A percentile compares a stretch with the other conserved stretches of the same genome.
Conservation (phyloP, 129 eudicot genomes). For the Lactuca saligna region DNA sequence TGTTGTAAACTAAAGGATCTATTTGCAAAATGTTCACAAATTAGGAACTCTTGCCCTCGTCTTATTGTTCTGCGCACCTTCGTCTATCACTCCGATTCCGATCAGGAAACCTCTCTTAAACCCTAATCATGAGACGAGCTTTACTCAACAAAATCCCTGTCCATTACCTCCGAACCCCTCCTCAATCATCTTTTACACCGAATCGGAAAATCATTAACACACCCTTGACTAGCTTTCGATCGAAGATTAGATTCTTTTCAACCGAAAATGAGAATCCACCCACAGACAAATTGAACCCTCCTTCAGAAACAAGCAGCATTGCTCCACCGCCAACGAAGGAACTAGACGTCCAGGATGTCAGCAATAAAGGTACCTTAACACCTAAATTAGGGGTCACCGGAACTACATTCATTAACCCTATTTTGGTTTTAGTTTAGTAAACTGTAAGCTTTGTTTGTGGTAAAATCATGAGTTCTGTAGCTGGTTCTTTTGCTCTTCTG, state of each 20-base stretch:
- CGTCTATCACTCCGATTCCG: constrained; percentile 21
- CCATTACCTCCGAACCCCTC: constrained; percentile 25
- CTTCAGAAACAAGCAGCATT: constrained; percentile 19
- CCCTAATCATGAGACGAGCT: constrained; percentile 51
- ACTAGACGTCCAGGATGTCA: constrained; percentile 45
- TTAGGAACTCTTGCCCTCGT: constrained; percentile 15
- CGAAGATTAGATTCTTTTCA: constrained; percentile 33
- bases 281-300: constrained; percentile 15
- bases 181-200: background rate
- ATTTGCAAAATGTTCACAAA: constrained; percentile 5
- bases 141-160: constrained; percentile 31
- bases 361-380: constrained; percentile 47
- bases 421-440: background rate
- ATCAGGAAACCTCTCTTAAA: constrained; percentile 26
- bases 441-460: background rate
- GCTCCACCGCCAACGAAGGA: constrained; percentile 20
- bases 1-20: background rate
- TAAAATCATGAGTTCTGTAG: background rate
- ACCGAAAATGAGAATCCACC: constrained; percentile 36
- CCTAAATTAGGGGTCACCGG: background rate
- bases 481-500: background rate
- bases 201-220: constrained; percentile 1
- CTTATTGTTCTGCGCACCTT: background rate
- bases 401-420: constrained; percentile 19
- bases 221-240: background rate